Base-by-base conservation (phyloP, 2,329 filamentous ascomycete species). In the Ceratocystis harringtonii region DNA sequence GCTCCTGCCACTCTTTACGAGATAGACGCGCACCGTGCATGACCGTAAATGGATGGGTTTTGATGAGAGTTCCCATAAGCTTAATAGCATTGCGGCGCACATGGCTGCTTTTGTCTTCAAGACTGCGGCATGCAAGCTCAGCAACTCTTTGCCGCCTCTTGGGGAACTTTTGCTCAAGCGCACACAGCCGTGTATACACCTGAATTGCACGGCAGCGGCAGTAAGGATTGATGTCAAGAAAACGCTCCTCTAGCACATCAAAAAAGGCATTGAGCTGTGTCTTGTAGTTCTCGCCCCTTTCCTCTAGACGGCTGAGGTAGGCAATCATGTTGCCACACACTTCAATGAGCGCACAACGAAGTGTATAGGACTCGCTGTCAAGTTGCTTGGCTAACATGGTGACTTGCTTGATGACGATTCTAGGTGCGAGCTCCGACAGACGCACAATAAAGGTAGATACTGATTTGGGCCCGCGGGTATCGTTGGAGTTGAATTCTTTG, bases 71-170 rank as follows among this genome's bases (percentile, higher is more conserved):
- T 5, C 87, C 89, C 1, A 99, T 80, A 5, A 99, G 78, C 75
- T 96, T 97, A 73, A 99, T 94, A 1, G 94, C 92, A 73, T 97
- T 97, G 67, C 92, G 84, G 68, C 94, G 84, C 41, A 99, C 94
- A 71, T 97, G 95, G 75, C 94, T 99, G 77, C 92, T 97, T 80
- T 95, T 97, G 77, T 99, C 95, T 74, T 96, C 90, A 2, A 99
- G 79, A 74, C 92, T 97, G 70, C 89, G 84, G 66, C 89, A 86
- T 0, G 94, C 92, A 30, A 96, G 79, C 73, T 96, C 90, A 1
- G 92, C 89, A 3, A 88, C 92, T 72, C 83, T 88, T 74, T 96
- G 92, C 68, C 94, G 82, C 65, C 92, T 83, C 76, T 96, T 96
- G 45, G 92, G 90, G 71, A 95, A 96, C 73, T 97, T 97, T 69